Evolutionary conservation across 1,284 basidiomycete genomes (phyloP), one percentile per base, ranked within the genome.

Genomic region (Wallemia mellicola): DNA sequence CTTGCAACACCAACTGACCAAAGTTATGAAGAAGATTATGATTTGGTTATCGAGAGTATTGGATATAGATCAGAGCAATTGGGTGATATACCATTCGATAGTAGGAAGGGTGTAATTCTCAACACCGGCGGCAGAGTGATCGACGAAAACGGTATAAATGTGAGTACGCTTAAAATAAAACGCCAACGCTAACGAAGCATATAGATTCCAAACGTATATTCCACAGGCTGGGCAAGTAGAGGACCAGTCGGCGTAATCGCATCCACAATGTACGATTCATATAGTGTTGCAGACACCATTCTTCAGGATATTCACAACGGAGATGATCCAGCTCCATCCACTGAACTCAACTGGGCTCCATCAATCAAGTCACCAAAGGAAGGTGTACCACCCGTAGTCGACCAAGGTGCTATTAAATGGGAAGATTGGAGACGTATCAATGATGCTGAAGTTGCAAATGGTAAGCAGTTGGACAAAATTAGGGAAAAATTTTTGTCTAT

Each of bases 201-300:
- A 28, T 62, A 72, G 67, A 63, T 76, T 1, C 74, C 74, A 26
- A 81, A 82, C 33, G 74, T 87, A n/a, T 96, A 95, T 67, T 82
- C 86, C 1, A 82, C 86, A 1, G 92, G 92, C 1, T 98, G 94
- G 94, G 82, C 87, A 0, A 83, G 88, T 0, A 79, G 79, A 14
- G 94, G 92, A 24, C 89, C 92, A 0, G 81, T 80, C 56, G 92
- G 94, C 2, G 89, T 98, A 15, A 77, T 98, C 57, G 91, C 87
- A 0, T 77, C 81, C 19, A 96, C 94, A 25, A 91, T 98, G 88
- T 79, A 87, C 70, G 79, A 95, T 68, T 86, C 92, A 19, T 89
- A 89, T 67, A 73, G 74, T 1, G 80, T 84, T 1, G 82, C 83
- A 0, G 81, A 86, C 58, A 73, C 75, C 0, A 77, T 92, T 57